Conservation (phyloP, 352 stramenopile genomes). For the Pythium dissotocum region DNA sequence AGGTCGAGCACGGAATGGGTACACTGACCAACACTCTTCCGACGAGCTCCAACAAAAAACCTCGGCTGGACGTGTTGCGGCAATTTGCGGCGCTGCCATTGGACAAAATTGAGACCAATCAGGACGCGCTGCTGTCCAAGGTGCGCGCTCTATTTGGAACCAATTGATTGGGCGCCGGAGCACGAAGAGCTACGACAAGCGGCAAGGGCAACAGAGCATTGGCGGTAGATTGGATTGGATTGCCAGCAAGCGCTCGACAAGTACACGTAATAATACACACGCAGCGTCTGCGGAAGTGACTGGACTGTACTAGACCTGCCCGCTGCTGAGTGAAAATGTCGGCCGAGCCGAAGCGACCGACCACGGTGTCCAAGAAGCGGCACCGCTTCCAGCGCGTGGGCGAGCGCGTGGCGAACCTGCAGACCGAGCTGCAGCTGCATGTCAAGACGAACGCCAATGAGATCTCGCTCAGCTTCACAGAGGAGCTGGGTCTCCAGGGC, state of each 20-base stretch:
- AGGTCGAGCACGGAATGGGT: slow-evolving; percentile 50
- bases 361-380: slow-evolving; percentile 58
- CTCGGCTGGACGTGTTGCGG: slow-evolving; percentile 42
- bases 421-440: slow-evolving; percentile 79
- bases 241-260: no score
- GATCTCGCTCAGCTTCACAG: slow-evolving; percentile 72
- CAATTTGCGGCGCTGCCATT: slow-evolving; percentile 76
- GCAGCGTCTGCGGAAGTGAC: neutral
- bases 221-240: slow-evolving; percentile 14
- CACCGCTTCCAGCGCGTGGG: slow-evolving; percentile 86
- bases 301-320: neutral
- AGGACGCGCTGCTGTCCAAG: slow-evolving; percentile 41
- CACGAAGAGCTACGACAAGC: slow-evolving; percentile 24
- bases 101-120: slow-evolving; percentile 46
- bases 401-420: slow-evolving; percentile 76
- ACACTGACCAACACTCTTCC: slow-evolving; percentile 29
- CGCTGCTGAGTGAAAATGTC: slow-evolving; percentile 13
- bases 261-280: slow-evolving; percentile 2
- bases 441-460: slow-evolving; percentile 77
- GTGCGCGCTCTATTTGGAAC: slow-evolving; percentile 39
- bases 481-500: slow-evolving; percentile 75
- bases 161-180: slow-evolving; percentile 35
- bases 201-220: neutral
- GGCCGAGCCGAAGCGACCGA: slow-evolving; percentile 24
- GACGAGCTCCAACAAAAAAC: slow-evolving; percentile 37